Base-by-base conservation (phyloP, 2,329 filamentous ascomycete species). In the Lasiodiplodia gonubiensis region DNA sequence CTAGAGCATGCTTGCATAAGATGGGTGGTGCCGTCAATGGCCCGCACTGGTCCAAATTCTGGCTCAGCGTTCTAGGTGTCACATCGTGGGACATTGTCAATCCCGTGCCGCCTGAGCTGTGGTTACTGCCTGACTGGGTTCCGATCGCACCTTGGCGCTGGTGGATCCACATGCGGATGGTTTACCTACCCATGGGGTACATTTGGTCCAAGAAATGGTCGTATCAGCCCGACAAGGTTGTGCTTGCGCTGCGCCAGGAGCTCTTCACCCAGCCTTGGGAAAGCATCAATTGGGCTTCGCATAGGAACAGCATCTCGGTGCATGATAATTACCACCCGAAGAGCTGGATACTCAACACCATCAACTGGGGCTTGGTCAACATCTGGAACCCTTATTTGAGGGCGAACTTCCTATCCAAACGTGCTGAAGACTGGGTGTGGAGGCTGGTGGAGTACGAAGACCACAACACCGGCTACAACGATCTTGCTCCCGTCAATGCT, bases 81-180 rank as follows among this genome's bases (percentile, higher is more conserved):
- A 89, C 89, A 75, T 83, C 90, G 33, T 99, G 94, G 93, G 93
- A 97, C 66, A 89, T 95, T 68, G 94, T 98, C 72, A 99, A 98
- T 73, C 95, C 95, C 0, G 89, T 95, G 2, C 95, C 95, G 0
- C 92, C 95, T 0, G 95, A 99, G 81, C 79, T 98, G 53, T 99
- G 95, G 95, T 46, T 97, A 49, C 81, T 97, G 3, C 94, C 94
- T 0, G 92, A 97, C 77, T 97, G 93, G 93, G 86, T 93, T 3
- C 94, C 94, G 0, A 86, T 97, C 74, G 89, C 93, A 5, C 94
- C 94, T 0, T 97, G 93, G 93, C 85, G 93, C 71, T 97, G 94
- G 94, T 97, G 94, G 94, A 92, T 98, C 74, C 95, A 99, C 74
- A 97, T 97, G 79, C 92, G 95, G n/a, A 89, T 92, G 79, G 94